Conservation (phyloP, 106 monocot species). For the Vanilla planifolia region DNA sequence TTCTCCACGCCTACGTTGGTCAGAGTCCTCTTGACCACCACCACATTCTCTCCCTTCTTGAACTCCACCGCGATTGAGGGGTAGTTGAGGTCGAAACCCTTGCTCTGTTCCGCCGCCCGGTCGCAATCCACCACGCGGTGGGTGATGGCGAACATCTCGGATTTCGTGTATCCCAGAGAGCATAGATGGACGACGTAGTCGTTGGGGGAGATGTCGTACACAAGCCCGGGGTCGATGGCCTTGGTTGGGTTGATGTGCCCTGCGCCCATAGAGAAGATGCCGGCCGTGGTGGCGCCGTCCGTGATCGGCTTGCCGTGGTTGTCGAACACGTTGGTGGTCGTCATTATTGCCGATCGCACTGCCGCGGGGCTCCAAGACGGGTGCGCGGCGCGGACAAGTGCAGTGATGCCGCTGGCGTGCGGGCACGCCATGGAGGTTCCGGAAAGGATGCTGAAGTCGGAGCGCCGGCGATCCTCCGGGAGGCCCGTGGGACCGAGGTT, state of each 20-base stretch:
- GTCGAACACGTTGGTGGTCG: constrained; percentile 55
- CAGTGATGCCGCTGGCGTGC: constrained; percentile 61
- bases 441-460: constrained; percentile 66
- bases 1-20: constrained; percentile 63
- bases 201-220: constrained; percentile 60
- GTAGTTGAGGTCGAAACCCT: constrained; percentile 68
- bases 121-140: constrained; percentile 50
- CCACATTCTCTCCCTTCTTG: constrained; percentile 19
- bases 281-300: constrained; percentile 41
- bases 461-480: constrained; percentile 35
- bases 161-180: constrained; percentile 43
- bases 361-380: constrained; percentile 70
- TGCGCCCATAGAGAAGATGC: constrained; percentile 48
- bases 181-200: constrained; percentile 79
- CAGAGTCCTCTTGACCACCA: constrained; percentile 28
- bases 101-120: constrained; percentile 15
- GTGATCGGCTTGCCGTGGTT: constrained; percentile 61
- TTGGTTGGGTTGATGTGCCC: constrained; percentile 64
- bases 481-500: constrained; percentile 69
- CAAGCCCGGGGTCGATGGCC: constrained; percentile 67
- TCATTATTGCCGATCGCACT: constrained; percentile 78
- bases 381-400: constrained; percentile 50
- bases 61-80: constrained; percentile 72
- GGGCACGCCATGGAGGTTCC: constrained; percentile 96
- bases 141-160: constrained; percentile 59